Conservation (phyloP, 1,139 yeast species). For the Nakaseomyces kungkrabaensis region DNA sequence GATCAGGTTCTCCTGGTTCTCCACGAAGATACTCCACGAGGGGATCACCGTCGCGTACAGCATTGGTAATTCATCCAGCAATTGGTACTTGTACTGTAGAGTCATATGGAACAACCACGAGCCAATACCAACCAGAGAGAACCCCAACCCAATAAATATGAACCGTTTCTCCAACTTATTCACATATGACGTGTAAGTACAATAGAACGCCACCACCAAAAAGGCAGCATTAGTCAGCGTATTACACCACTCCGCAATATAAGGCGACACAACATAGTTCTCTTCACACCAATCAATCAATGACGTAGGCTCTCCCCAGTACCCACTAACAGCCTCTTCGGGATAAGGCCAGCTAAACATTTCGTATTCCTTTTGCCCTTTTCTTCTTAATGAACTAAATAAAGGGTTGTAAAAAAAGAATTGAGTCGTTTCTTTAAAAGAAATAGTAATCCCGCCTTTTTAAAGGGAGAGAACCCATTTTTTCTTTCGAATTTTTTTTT, state of each 20-base stretch:
- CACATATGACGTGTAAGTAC: constrained; percentile 48
- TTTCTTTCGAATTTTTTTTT: too few species aligned
- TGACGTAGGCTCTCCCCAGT: constrained; percentile 34
- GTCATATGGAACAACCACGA: constrained; percentile 96
- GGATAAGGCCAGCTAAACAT: constrained; percentile 27
- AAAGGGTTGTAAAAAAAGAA: too few species aligned
- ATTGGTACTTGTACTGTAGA: constrained; percentile 70
- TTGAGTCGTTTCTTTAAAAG: too few species aligned
- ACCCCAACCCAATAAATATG: constrained; percentile 61
- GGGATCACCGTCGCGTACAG: constrained; percentile 94
- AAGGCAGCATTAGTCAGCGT: constrained; percentile 67
- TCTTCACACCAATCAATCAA: constrained; percentile 97
- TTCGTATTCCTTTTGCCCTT: background rate
- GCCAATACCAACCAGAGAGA: constrained; percentile 83
- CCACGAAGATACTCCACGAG: constrained; percentile 77
- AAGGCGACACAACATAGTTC: constrained; percentile 70
- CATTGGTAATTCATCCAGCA: constrained; percentile 93
- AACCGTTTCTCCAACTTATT: constrained; percentile 63
- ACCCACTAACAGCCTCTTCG: constrained; percentile 23
- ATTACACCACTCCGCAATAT: constrained; percentile 75
- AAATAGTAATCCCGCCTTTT: too few species aligned
- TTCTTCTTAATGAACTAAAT: too few species aligned
- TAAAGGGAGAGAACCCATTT: too few species aligned
- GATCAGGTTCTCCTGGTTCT: constrained; percentile 23
- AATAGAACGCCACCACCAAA: constrained; percentile 54